Conservation (phyloP, 148 eudicot genomes). For the Agrostemma githago region DNA sequence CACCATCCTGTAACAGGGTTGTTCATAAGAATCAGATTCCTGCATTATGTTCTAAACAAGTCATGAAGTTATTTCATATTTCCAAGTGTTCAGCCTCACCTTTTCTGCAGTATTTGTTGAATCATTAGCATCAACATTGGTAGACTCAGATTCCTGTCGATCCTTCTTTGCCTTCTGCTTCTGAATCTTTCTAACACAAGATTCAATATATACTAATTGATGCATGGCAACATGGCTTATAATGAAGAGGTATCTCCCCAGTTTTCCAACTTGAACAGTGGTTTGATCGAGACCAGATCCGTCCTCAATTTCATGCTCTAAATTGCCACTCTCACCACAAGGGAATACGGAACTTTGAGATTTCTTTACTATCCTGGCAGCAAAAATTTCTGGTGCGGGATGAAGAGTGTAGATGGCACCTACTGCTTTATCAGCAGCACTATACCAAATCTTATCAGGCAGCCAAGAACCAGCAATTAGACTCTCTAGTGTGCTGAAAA, state of each 20-base stretch:
- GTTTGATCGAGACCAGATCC: constrained; percentile 36
- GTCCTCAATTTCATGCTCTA: constrained; percentile 38
- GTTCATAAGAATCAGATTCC: neutral
- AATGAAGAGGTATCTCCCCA: constrained; percentile 69
- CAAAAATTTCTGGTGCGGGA: constrained; percentile 80
- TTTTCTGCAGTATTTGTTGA: constrained; percentile 37
- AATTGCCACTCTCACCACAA: constrained; percentile 38
- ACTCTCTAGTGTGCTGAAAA: constrained; percentile 66
- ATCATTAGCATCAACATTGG: constrained; percentile 25
- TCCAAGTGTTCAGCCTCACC: constrained; percentile 37
- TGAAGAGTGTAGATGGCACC: constrained; percentile 76
- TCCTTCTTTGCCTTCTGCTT: constrained; percentile 76
- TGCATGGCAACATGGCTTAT: constrained; percentile 91
- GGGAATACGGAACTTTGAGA: constrained; percentile 49
- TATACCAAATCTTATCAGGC: constrained; percentile 84
- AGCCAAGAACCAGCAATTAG: constrained; percentile 66
- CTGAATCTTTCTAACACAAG: constrained; percentile 72
- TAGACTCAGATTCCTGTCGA: constrained; percentile 46
- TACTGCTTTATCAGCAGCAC: constrained; percentile 87
- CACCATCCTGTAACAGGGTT: constrained; percentile 46
- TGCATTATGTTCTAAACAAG: neutral
- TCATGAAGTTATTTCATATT: neutral
- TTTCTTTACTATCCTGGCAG: constrained; percentile 63
- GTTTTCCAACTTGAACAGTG: constrained; percentile 64
- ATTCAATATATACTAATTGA: constrained; percentile 83